These are phyloP conservation scores for Poteriospumella lacustris DNA, from an alignment of 108 stramenopile genomes.

Conservation along the genomic window DNA sequence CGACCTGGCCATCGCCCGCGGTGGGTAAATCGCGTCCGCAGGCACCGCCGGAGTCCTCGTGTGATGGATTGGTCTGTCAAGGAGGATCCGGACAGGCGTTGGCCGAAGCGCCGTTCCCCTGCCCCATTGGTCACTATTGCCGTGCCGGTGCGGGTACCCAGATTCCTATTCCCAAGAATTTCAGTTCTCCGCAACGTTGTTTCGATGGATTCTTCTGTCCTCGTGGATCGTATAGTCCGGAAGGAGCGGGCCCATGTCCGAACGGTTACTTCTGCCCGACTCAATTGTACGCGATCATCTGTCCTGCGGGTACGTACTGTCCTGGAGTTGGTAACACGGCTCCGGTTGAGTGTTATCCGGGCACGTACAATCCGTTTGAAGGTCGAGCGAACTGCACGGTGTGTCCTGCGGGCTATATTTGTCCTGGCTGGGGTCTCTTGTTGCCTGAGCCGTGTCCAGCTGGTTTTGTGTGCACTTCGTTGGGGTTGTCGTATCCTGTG, in stretches of 20 bases:
- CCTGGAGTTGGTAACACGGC: slow-evolving; percentile 68
- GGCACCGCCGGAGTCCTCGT: background rate
- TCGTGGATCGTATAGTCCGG: slow-evolving; percentile 58
- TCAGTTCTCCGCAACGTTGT: slow-evolving; percentile 69
- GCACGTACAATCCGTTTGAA: slow-evolving; percentile 58
- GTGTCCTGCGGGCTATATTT: slow-evolving; percentile 67
- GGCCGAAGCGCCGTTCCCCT: slow-evolving; percentile 64
- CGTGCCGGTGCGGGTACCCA: slow-evolving; percentile 53
- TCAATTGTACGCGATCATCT: slow-evolving; percentile 55
- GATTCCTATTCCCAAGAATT: slow-evolving; percentile 53
- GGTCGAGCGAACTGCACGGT: slow-evolving; percentile 66
- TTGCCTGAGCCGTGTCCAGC: slow-evolving; percentile 63
- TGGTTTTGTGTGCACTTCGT: slow-evolving; percentile 68
- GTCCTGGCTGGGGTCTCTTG: slow-evolving; percentile 59
- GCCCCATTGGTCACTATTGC: slow-evolving; percentile 68
- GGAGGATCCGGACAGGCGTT: slow-evolving; percentile 20
- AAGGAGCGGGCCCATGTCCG: slow-evolving; percentile 72
- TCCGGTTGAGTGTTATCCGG: slow-evolving; percentile 67
- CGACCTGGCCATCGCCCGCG: background rate
- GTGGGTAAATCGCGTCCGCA: slow-evolving; percentile 1
- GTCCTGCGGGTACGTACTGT: slow-evolving; percentile 68
- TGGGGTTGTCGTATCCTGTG: slow-evolving; percentile 62
- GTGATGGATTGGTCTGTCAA: slow-evolving; percentile 15
- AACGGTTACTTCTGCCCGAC: slow-evolving; percentile 70
- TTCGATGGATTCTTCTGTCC: slow-evolving; percentile 79